Conservation (phyloP, 305 asterid genomes). For the Fraxinus xanthoxyloides region DNA sequence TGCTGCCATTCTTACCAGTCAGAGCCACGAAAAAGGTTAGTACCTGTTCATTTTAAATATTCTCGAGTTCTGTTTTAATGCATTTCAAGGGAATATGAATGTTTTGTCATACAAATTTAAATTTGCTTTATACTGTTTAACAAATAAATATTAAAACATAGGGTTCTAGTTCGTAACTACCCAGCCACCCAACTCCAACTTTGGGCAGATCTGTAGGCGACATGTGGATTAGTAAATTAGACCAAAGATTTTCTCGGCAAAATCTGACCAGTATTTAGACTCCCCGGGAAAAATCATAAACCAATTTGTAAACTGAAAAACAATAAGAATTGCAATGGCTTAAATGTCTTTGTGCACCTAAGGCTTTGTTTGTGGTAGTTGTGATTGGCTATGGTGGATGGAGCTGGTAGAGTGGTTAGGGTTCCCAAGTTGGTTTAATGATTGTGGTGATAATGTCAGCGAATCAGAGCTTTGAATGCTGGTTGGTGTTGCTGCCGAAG, state of each 20-base stretch:
- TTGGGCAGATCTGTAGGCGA: not conserved
- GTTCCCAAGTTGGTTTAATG: not conserved
- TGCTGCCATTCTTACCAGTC: slow-evolving; percentile 60
- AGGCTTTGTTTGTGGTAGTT: not conserved
- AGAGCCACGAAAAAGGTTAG: slow-evolving; percentile 57
- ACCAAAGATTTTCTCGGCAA: not conserved
- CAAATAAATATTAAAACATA: not conserved
- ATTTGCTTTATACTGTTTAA: not conserved
- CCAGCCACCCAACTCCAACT: not conserved
- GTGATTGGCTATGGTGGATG: not conserved
- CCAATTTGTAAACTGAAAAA: not conserved
- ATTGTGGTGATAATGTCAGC: not conserved
- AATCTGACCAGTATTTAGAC: not conserved
- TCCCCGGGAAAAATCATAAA: not conserved
- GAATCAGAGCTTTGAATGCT: not conserved
- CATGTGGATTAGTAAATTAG: not conserved
- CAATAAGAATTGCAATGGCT: not conserved
- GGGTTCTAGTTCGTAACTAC: not conserved
- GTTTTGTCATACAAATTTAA: not conserved
- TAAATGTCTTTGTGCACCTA: not conserved
- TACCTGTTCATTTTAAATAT: slow-evolving; percentile 9
- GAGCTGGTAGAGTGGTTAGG: not conserved
- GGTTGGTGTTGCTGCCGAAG: not conserved
- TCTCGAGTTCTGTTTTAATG: not conserved
- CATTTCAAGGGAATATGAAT: not conserved